These are phyloP conservation scores for Rhizophagus sp. DNA, from an alignment of 192 early-diverging fungal species.

Conservation along the genomic window DNA sequence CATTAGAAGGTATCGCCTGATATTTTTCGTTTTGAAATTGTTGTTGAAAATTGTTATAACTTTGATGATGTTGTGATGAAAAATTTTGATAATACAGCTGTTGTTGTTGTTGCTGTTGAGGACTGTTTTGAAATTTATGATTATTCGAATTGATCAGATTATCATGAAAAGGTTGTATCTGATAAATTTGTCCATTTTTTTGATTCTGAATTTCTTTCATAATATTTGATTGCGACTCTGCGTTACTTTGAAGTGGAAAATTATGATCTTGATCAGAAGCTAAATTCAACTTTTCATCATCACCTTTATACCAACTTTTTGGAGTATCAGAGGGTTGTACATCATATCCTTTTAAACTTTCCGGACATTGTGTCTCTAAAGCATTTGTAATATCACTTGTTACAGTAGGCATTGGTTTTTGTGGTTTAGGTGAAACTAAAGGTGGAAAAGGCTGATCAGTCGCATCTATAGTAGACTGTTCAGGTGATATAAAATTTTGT, in stretches of 20 bases:
- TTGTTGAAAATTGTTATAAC: background rate
- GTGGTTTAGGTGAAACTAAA: conserved; percentile 27
- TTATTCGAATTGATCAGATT: background rate
- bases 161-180: background rate
- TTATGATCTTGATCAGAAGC: background rate
- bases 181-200: background rate
- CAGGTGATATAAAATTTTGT: background rate
- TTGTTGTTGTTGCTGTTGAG: background rate
- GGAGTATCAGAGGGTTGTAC: background rate
- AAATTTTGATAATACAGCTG: background rate
- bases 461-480: background rate
- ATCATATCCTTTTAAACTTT: background rate
- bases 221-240: background rate
- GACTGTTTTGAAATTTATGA: background rate
- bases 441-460: conserved; percentile 15
- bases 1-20: background rate
- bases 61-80: background rate
- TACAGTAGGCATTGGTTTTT: conserved; percentile 24
- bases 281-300: conserved; percentile 11
- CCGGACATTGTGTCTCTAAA: conserved; percentile 9
- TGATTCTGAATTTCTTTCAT: background rate
- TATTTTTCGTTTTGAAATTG: background rate
- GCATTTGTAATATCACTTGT: conserved; percentile 15
- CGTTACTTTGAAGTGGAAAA: background rate
- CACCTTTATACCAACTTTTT: conserved; percentile 13